A percentile compares a stretch with the other conserved stretches of the same genome.
These are phyloP conservation scores for Raphanus raphanistrum DNA, from an alignment of 345 rosid genomes.

Conservation along the genomic window DNA sequence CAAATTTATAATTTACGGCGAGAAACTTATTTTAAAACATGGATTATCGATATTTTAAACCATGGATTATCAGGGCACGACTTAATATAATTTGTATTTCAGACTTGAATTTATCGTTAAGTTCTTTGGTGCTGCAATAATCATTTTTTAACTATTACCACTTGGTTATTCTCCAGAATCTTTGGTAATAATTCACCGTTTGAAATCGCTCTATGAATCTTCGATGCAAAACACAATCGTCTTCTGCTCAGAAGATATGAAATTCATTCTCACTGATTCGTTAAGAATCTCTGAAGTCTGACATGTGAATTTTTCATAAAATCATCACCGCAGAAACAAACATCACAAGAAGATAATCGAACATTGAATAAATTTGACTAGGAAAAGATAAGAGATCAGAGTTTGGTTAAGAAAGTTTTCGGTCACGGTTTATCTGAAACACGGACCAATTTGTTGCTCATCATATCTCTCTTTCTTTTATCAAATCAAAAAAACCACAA, in stretches of 20 bases:
- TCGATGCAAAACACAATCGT: background rate
- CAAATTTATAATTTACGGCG: too few species aligned
- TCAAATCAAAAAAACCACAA: background rate
- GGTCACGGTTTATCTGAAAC: conserved; percentile 41
- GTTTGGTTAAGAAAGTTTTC: conserved; percentile 34
- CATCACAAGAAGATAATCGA: accelerated
- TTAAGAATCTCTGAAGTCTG: conserved; percentile 42
- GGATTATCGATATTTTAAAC: too few species aligned
- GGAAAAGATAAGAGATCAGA: conserved; percentile 27
- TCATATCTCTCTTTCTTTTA: conserved; percentile 21
- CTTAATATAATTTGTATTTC: background rate
- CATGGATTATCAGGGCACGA: background rate
- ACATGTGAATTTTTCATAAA: conserved; percentile 40
- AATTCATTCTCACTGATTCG: conserved; percentile 36
- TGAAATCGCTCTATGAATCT: background rate
- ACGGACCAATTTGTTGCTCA: conserved; percentile 42
- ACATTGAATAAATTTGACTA: background rate
- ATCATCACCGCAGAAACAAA: conserved; percentile 20
- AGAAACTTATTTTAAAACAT: too few species aligned
- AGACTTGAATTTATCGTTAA: too few species aligned
- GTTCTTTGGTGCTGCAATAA: too few species aligned
- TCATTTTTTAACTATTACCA: background rate
- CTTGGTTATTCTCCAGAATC: background rate
- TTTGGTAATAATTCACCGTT: background rate
- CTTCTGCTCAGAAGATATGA: conserved; percentile 39